Evolutionary conservation across 345 rosid species (phyloP), one percentile per base, ranked within the genome.

Genomic region (Euphorbia pulcherrima): DNA sequence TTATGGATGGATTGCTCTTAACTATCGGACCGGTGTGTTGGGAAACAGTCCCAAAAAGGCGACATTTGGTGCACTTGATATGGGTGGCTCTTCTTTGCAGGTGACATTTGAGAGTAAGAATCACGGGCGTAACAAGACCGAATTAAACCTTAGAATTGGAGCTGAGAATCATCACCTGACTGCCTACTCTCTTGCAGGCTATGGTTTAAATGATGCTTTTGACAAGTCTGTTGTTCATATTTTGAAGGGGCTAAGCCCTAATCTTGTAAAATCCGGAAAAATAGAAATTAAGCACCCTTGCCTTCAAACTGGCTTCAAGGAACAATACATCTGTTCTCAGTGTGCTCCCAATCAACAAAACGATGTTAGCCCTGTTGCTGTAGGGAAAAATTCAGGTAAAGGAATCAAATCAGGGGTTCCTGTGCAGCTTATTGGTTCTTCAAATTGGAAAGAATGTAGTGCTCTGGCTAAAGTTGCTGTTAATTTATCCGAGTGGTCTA

Each of bases 41-140:
- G 96, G 96, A 72, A 78, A 82, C 24, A 39, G 57, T 48, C 96
- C 90, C 17, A 89, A 86, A 72, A 89, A 81, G 74, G 81, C 81
- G 48, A 94, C 97, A 63, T 94, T 88, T 80, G 99, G 99, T 70
- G 87, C 99, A 44, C 97, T 94, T 68, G 99, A 94, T 79, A 77
- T 94, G 77, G 99, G 99, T 57, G 99, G 99, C 35, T 94, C 97
- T 13, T 94, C 99, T n/a, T 78, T 94, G 79, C 99, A 94, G 81
- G 96, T 94, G 64, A 94, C 99, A 26, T 94, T 94, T 78, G 99
- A 94, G 83, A 86, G 83, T 68, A 83, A 81, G 76, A 83, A 82
- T 53, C 80, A 68, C 17, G 69, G 70, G n/a, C 89, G 63, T 68
- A 87, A 84, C 39, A 80, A 78, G 66, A 85, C 86, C 68, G 85